Evolutionary conservation across 192 early-diverging fungal species (phyloP).

Genomic region (Backusella australiensis): DNA sequence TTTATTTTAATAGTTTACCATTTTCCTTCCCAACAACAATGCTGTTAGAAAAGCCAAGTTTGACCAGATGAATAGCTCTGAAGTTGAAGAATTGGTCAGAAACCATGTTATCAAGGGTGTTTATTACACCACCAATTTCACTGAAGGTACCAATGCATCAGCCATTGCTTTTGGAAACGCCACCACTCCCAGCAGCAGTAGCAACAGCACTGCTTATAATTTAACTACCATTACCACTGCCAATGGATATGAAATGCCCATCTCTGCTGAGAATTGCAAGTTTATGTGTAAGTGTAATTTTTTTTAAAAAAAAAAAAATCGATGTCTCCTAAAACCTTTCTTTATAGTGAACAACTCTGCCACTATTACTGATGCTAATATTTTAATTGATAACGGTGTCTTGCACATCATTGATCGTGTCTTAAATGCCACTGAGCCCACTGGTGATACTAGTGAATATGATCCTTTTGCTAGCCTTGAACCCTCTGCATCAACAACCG

Average conservation of each 20-base stretch:
- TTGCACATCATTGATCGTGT: slow-evolving; percentile 18
- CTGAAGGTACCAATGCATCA: neutral
- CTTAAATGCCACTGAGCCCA: neutral
- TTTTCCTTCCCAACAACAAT: slow-evolving; percentile 16
- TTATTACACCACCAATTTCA: slow-evolving; percentile 18
- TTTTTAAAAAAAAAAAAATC: neutral
- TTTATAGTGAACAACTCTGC: slow-evolving; percentile 16
- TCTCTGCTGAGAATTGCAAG: neutral
- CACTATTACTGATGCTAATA: slow-evolving; percentile 9
- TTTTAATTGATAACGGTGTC: slow-evolving; percentile 24
- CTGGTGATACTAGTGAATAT: neutral
- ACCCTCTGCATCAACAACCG: neutral
- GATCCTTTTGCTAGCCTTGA: neutral
- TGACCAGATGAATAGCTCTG: neutral
- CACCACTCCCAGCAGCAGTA: neutral
- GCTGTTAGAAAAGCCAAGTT: slow-evolving; percentile 6
- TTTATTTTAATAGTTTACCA: slow-evolving; percentile 8
- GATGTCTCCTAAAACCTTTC: neutral
- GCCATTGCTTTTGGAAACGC: neutral
- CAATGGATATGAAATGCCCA: neutral
- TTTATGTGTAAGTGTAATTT: neutral
- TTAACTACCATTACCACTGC: neutral
- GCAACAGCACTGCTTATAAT: neutral
- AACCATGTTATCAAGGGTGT: slow-evolving; percentile 21
- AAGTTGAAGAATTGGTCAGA: slow-evolving; percentile 2